phyloP scores from a whole-genome alignment of 2,329 filamentous ascomycete species.

The Cladosporium austrohemisphaericum region DNA sequence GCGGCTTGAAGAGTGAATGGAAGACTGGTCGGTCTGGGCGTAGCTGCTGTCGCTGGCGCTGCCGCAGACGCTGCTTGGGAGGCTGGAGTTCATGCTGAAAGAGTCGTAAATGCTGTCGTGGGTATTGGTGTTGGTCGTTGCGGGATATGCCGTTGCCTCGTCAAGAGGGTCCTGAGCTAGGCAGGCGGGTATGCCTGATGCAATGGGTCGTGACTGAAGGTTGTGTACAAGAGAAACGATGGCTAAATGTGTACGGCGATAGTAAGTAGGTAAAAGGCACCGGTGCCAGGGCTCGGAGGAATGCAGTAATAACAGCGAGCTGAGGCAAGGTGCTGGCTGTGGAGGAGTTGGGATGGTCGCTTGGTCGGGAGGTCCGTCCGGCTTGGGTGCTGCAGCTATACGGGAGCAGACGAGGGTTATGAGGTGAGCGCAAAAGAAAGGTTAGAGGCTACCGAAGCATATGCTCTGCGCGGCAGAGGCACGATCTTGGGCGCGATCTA shows the following conservation, averaged over 20 bases:
- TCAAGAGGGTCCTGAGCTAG: not conserved
- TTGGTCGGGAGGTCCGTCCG: conserved; percentile 2
- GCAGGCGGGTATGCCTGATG: not conserved
- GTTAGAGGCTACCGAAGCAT: conserved; percentile 4
- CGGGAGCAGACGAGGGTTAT: not conserved
- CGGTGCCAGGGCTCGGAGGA: not conserved
- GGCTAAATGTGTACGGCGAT: no score
- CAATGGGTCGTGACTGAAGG: not conserved
- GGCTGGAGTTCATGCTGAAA: conserved; percentile 2
- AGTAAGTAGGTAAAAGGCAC: not conserved
- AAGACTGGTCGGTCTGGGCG: conserved; percentile 1
- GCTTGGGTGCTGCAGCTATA: conserved; percentile 7
- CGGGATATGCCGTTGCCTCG: not conserved
- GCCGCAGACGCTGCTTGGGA: conserved; percentile 14
- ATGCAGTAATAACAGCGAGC: not conserved
- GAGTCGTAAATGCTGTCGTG: not conserved
- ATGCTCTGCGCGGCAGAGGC: no score
- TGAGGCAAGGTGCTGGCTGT: not conserved
- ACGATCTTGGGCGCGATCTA: not conserved
- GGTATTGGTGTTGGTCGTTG: not conserved
- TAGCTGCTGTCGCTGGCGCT: conserved; percentile 15
- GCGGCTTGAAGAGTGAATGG: conserved; percentile 8
- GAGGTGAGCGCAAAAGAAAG: not conserved
- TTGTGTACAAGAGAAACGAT: not conserved
- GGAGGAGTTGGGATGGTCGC: conserved; percentile 4